These are phyloP conservation scores for Penicillium fuscoglaucum DNA, from an alignment of 2,329 filamentous ascomycete species.

Conservation along the genomic window DNA sequence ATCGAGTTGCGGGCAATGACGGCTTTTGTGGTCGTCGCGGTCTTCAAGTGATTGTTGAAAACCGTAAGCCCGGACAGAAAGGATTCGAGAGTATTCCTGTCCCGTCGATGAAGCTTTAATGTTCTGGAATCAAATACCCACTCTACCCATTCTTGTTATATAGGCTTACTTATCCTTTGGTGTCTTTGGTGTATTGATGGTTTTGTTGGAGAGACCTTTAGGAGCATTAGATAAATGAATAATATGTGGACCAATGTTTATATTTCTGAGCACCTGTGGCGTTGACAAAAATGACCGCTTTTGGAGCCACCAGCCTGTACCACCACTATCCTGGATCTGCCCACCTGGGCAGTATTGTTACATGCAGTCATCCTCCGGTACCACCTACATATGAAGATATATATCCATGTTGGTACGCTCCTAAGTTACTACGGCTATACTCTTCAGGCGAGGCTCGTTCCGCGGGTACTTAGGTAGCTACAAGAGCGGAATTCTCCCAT, in stretches of 20 bases:
- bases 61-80: constrained; percentile 45
- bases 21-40: constrained; percentile 48
- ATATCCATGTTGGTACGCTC: no score
- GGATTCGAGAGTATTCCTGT: constrained; percentile 48
- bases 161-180: background rate
- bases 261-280: background rate
- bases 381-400: no score
- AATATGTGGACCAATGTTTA: background rate
- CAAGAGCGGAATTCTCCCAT: background rate
- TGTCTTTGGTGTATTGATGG: background rate
- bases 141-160: background rate
- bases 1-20: constrained; percentile 44
- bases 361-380: background rate
- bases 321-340: background rate
- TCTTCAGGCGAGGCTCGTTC: background rate
- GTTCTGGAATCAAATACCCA: constrained; percentile 8
- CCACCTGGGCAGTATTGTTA: background rate
- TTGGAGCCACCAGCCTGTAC: background rate
- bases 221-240: background rate
- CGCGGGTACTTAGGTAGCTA: background rate
- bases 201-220: background rate
- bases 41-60: constrained; percentile 47
- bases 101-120: constrained; percentile 25
- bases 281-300: background rate
- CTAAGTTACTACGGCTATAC: no score